phyloP scores from a whole-genome alignment of 2,329 filamentous ascomycete genomes.

The Penicillium sp. region DNA sequence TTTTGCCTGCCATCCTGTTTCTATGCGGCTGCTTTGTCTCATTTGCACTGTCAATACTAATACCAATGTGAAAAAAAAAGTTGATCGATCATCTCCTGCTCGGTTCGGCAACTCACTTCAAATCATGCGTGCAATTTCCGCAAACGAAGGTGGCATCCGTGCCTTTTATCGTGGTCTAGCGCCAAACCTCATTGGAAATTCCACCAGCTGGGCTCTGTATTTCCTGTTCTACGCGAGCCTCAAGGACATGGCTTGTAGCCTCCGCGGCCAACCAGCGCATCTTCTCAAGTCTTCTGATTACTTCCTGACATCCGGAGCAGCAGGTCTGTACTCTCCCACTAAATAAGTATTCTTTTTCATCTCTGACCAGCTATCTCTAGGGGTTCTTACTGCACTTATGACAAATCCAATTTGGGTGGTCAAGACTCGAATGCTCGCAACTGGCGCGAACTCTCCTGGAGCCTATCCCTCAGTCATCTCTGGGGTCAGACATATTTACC shows the following conservation, averaged over 20 bases:
- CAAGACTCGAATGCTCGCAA: conserved; percentile 94
- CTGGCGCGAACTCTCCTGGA: conserved; percentile 64
- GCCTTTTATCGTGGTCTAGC: conserved; percentile 85
- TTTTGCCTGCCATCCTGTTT: neutral
- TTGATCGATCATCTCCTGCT: conserved; percentile 45
- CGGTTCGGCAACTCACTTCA: conserved; percentile 49
- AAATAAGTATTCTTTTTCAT: neutral
- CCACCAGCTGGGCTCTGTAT: conserved; percentile 83
- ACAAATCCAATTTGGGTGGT: conserved; percentile 98
- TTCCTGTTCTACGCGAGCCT: conserved; percentile 68
- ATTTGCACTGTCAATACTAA: conserved; percentile 12
- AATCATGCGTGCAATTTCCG: conserved; percentile 48
- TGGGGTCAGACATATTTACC: conserved; percentile 62
- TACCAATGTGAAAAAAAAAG: conserved; percentile 27
- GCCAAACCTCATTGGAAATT: conserved; percentile 87
- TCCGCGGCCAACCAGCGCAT: conserved; percentile 27
- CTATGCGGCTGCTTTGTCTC: neutral
- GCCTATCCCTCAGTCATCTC: conserved; percentile 75
- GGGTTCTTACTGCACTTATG: conserved; percentile 68
- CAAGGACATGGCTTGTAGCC: conserved; percentile 48
- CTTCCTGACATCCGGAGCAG: conserved; percentile 65
- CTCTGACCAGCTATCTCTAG: conserved; percentile 31
- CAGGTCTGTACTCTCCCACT: conserved; percentile 38
- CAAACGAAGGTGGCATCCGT: conserved; percentile 52
- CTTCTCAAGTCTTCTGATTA: conserved; percentile 63